Evolutionary conservation across 1,284 basidiomycete species (phyloP).

Genomic region (Leccinum angustisporum): DNA sequence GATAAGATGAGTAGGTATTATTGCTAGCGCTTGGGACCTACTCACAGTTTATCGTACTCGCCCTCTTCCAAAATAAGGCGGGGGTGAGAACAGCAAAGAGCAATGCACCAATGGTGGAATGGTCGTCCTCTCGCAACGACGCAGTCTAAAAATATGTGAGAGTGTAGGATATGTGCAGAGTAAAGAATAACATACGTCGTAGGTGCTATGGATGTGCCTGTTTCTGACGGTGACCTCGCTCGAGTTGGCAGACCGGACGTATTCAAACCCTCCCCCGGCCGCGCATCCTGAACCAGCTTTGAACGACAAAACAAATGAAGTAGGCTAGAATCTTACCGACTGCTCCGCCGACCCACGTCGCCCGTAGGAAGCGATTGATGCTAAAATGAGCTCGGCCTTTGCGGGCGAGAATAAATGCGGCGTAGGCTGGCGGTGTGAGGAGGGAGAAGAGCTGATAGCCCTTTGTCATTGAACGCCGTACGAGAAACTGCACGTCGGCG

Average conservation of each 20-base stretch:
- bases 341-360: slow-evolving; percentile 68
- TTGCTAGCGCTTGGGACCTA: slow-evolving; percentile 4
- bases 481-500: slow-evolving; percentile 42
- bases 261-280: slow-evolving; percentile 47
- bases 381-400: slow-evolving; percentile 54
- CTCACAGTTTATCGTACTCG: slow-evolving; percentile 54
- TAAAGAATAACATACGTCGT: slow-evolving; percentile 48
- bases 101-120: slow-evolving; percentile 66
- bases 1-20: not conserved
- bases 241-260: slow-evolving; percentile 43
- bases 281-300: slow-evolving; percentile 31
- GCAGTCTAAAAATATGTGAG: slow-evolving; percentile 42
- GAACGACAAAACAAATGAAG: not conserved
- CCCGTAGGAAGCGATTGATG: slow-evolving; percentile 59
- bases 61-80: slow-evolving; percentile 67
- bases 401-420: slow-evolving; percentile 49
- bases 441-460: slow-evolving; percentile 67
- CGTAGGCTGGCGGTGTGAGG: slow-evolving; percentile 58
- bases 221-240: slow-evolving; percentile 40
- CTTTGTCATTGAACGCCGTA: slow-evolving; percentile 59
- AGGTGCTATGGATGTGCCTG: slow-evolving; percentile 44
- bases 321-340: slow-evolving; percentile 35
- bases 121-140: slow-evolving; percentile 61
- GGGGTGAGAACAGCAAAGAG: slow-evolving; percentile 61
- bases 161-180: not conserved